Conservation (phyloP, 768 basidiomycete species). For the Rubroboletus pulcherrimus region DNA sequence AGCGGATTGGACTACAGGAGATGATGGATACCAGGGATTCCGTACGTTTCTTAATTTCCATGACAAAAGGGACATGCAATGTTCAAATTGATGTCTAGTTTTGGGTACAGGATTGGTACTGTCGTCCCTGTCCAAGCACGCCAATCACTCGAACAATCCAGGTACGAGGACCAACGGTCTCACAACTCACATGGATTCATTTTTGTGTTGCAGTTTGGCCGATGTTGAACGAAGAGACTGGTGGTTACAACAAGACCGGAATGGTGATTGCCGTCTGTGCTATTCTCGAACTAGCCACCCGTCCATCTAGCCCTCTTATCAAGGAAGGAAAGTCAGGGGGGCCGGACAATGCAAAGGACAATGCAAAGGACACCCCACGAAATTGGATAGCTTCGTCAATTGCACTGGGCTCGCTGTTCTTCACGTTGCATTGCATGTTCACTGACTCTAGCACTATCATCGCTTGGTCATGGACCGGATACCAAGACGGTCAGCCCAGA, state of each 20-base stretch:
- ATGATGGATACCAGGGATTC: slow-evolving; percentile 45
- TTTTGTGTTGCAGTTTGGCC: slow-evolving; percentile 61
- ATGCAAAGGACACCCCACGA: slow-evolving; percentile 9
- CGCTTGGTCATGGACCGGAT: slow-evolving; percentile 91
- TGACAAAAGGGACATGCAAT: neutral
- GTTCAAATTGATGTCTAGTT: slow-evolving; percentile 39
- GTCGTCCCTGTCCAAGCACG: slow-evolving; percentile 68
- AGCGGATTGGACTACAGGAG: slow-evolving; percentile 49
- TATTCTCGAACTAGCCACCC: slow-evolving; percentile 50
- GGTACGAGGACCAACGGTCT: slow-evolving; percentile 32
- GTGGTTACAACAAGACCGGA: slow-evolving; percentile 69
- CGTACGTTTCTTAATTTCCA: slow-evolving; percentile 33
- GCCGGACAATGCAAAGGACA: neutral
- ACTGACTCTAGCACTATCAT: slow-evolving; percentile 76
- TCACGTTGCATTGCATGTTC: slow-evolving; percentile 67
- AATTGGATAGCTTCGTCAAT: slow-evolving; percentile 44
- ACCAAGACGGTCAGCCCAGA: slow-evolving; percentile 50
- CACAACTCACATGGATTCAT: neutral
- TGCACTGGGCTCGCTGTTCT: slow-evolving; percentile 65
- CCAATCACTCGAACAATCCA: slow-evolving; percentile 80
- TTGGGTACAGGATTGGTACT: slow-evolving; percentile 62
- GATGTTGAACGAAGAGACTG: slow-evolving; percentile 59
- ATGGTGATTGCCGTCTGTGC: slow-evolving; percentile 55
- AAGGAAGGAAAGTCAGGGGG: neutral
- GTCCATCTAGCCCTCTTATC: slow-evolving; percentile 27